phyloP scores from a whole-genome alignment of 192 early-diverging fungal species.

The Coemansia sp. region DNA sequence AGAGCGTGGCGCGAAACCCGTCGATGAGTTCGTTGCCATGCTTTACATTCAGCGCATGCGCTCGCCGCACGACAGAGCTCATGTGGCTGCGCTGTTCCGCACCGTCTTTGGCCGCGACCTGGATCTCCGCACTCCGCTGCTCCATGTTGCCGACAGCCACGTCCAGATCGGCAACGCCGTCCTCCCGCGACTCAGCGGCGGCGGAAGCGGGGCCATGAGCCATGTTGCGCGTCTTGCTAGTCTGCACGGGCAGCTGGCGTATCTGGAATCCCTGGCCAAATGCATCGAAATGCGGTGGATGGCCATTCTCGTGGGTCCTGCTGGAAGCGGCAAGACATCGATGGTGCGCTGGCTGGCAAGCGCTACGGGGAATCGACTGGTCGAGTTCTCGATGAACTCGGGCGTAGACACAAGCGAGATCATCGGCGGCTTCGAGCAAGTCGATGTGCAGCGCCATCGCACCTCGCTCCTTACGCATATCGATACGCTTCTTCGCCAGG shows the following conservation, averaged over 20 bases:
- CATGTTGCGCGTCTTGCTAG: conserved; percentile 56
- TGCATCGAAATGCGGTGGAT: conserved; percentile 90
- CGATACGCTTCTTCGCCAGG: conserved; percentile 5
- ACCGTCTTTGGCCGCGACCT: conserved; percentile 55
- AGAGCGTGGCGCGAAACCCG: conserved; percentile 17
- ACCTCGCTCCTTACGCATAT: conserved; percentile 10
- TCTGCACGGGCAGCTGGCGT: conserved; percentile 63
- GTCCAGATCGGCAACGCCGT: conserved; percentile 66
- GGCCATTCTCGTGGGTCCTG: conserved; percentile 84
- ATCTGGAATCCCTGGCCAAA: conserved; percentile 77
- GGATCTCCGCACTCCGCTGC: conserved; percentile 10
- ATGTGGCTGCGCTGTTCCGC: conserved; percentile 58
- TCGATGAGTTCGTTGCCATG: conserved; percentile 69
- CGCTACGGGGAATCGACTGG: conserved; percentile 77
- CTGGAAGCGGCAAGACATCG: conserved; percentile 85
- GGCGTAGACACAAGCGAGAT: conserved; percentile 93
- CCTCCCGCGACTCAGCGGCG: conserved; percentile 52
- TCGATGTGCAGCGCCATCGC: conserved; percentile 75
- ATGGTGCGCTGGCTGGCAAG: conserved; percentile 80
- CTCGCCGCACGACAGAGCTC: conserved; percentile 68
- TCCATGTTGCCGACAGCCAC: conserved; percentile 54
- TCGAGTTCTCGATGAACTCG: conserved; percentile 95
- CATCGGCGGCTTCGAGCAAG: conserved; percentile 96
- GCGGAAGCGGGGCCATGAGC: not conserved
- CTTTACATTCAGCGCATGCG: conserved; percentile 92